Evolutionary conservation across 371 early-diverging fungal species (phyloP).

Genomic region (Zychaea mexicana): DNA sequence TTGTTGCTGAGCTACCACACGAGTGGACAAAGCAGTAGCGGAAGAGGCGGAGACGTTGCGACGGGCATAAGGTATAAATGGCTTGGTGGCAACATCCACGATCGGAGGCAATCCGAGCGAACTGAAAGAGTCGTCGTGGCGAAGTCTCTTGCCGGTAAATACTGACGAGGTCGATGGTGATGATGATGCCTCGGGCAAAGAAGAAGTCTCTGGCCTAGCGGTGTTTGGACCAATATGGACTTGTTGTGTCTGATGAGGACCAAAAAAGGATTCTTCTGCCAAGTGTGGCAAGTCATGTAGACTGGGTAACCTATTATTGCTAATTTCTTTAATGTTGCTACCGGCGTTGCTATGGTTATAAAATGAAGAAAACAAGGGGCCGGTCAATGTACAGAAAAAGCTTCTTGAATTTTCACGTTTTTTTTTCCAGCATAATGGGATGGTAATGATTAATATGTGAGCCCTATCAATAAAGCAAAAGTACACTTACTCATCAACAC

Average conservation of each 20-base stretch:
- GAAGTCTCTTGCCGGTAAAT: not conserved
- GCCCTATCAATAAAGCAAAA: no score
- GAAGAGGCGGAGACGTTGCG: constrained; percentile 3
- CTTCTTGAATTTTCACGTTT: no score
- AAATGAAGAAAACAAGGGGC: no score
- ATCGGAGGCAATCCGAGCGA: not conserved
- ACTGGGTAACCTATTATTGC: constrained; percentile 1
- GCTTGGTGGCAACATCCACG: not conserved
- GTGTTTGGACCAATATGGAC: not conserved
- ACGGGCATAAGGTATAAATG: constrained; percentile 13
- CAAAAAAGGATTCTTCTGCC: constrained; percentile 3
- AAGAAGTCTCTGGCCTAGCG: no score
- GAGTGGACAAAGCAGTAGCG: no score
- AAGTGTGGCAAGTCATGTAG: not conserved
- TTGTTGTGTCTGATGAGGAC: not conserved
- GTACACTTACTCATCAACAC: not conserved
- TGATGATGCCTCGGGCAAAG: not conserved
- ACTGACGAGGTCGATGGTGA: not conserved
- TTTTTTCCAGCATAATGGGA: no score
- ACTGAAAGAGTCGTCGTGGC: not conserved
- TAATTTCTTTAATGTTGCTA: not conserved
- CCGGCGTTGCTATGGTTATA: not conserved
- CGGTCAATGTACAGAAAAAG: no score
- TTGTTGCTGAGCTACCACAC: not conserved
- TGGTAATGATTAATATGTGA: no score